Percentiles rank a stretch among this genome's conserved stretches.
Evolutionary conservation across 805 yeast genomes (phyloP).

Genomic region (Allodekkera sacchari): DNA sequence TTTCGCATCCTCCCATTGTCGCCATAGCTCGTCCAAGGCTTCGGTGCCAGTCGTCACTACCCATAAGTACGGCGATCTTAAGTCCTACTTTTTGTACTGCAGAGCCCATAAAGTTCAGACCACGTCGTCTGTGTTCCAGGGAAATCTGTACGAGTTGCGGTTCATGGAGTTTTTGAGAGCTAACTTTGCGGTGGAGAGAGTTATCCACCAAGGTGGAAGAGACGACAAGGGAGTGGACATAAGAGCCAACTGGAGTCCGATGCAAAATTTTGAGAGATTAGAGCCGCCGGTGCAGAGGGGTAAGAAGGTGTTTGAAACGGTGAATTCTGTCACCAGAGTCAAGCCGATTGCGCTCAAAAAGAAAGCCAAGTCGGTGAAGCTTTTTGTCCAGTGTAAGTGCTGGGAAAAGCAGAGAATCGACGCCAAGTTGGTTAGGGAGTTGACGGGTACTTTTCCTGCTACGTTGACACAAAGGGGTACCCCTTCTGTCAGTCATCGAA

Average conservation of each 20-base stretch:
- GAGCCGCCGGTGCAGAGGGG: background rate
- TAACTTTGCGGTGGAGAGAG: constrained; percentile 27
- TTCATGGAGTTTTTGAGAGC: constrained; percentile 31
- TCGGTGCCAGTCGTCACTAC: background rate
- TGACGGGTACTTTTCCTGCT: constrained; percentile 40
- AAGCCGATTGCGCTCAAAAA: constrained; percentile 18
- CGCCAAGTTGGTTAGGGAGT: constrained; percentile 42
- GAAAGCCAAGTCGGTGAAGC: constrained; percentile 23
- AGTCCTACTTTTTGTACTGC: constrained; percentile 26
- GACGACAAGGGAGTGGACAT: constrained; percentile 52
- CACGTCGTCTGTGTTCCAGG: constrained; percentile 40
- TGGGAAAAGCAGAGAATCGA: constrained; percentile 31
- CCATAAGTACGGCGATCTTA: constrained; percentile 23
- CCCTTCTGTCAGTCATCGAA: constrained; percentile 1
- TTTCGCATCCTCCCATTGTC: too few species aligned
- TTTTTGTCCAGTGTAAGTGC: constrained; percentile 51
- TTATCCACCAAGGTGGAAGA: constrained; percentile 45
- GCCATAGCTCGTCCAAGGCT: too few species aligned
- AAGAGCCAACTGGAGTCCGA: constrained; percentile 40
- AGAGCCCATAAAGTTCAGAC: constrained; percentile 30
- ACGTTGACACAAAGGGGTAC: constrained; percentile 5
- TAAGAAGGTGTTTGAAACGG: constrained; percentile 11
- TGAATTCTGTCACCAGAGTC: constrained; percentile 16
- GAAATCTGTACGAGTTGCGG: constrained; percentile 47
- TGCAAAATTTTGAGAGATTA: constrained; percentile 12